Percentiles rank a stretch among this genome's conserved stretches.
phyloP scores from a whole-genome alignment of 306 rosid species.

The Glycine soja region DNA sequence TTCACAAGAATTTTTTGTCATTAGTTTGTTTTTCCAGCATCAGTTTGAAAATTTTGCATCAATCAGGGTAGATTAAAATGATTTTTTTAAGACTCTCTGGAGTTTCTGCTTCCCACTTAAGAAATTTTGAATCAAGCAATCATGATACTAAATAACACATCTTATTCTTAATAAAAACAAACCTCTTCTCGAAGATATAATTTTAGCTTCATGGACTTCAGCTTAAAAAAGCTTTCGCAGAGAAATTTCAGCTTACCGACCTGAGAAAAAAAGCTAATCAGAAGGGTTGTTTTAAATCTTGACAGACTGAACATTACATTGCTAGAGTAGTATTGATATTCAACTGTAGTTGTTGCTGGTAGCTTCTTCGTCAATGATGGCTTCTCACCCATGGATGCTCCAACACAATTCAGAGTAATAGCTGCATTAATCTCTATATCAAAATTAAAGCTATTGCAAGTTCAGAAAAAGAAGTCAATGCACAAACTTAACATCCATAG shows the following conservation, averaged over 20 bases:
- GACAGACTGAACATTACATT: constrained; percentile 46
- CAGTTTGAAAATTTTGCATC: constrained; percentile 10
- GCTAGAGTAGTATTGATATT: constrained; percentile 8
- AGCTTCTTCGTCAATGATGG: constrained; percentile 76
- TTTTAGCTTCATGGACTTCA: constrained; percentile 75
- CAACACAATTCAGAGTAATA: constrained; percentile 83
- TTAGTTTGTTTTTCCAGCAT: constrained; percentile 16
- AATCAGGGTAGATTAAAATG: constrained; percentile 22
- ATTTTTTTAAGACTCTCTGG: constrained; percentile 45
- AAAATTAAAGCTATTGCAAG: constrained; percentile 27
- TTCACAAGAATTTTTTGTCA: constrained; percentile 3
- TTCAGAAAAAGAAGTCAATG: constrained; percentile 12
- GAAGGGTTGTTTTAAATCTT: constrained; percentile 23
- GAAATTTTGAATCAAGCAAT: constrained; percentile 33
- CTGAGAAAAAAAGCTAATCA: constrained; percentile 52
- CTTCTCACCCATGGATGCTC: constrained; percentile 97
- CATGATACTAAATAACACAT: constrained; percentile 32
- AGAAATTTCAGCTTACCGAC: constrained; percentile 92
- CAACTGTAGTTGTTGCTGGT: constrained; percentile 86
- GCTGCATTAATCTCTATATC: constrained; percentile 65
- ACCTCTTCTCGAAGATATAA: constrained; percentile 93
- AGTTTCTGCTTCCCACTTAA: constrained; percentile 5
- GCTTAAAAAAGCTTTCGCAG: constrained; percentile 91
- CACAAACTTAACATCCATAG: constrained; percentile 40
- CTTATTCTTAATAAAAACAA: constrained; percentile 36